These are phyloP conservation scores for Penicillium freii DNA, from an alignment of 2,329 filamentous ascomycete species.

Conservation along the genomic window DNA sequence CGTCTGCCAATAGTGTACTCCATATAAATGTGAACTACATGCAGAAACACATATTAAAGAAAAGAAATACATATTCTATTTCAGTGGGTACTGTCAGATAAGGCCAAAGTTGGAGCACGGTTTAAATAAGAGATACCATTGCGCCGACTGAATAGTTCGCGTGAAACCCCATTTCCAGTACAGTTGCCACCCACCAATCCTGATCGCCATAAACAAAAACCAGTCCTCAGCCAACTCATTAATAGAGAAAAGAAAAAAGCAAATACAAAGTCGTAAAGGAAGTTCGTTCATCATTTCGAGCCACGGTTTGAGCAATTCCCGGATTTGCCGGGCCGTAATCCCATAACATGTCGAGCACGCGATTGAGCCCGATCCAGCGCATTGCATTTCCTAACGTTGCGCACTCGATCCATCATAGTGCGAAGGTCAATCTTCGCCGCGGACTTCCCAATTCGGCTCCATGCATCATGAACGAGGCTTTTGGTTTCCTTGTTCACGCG, in stretches of 20 bases:
- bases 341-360: constrained; percentile 32
- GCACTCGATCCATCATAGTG: constrained; percentile 29
- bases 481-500: constrained; percentile 30
- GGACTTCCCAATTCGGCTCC: constrained; percentile 28
- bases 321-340: constrained; percentile 18
- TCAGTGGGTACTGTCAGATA: neutral
- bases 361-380: constrained; percentile 37
- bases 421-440: constrained; percentile 25
- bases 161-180: constrained; percentile 4
- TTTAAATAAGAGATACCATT: constrained; percentile 13
- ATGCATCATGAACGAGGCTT: constrained; percentile 29
- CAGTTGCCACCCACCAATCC: constrained; percentile 11
- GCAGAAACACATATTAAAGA: neutral
- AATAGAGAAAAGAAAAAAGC: constrained; percentile 21
- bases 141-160: constrained; percentile 11
- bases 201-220: constrained; percentile 22
- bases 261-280: constrained; percentile 15
- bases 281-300: constrained; percentile 5
- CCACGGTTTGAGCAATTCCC: constrained; percentile 4
- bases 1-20: constrained; percentile 1
- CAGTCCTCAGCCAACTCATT: constrained; percentile 11
- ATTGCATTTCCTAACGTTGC: constrained; percentile 28
- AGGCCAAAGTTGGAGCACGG: neutral
- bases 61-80: neutral
- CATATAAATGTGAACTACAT: neutral